A percentile compares a stretch with the other conserved stretches of the same genome.
Conservation (phyloP, 345 rosid species). For the Melaleuca quinquenervia region DNA sequence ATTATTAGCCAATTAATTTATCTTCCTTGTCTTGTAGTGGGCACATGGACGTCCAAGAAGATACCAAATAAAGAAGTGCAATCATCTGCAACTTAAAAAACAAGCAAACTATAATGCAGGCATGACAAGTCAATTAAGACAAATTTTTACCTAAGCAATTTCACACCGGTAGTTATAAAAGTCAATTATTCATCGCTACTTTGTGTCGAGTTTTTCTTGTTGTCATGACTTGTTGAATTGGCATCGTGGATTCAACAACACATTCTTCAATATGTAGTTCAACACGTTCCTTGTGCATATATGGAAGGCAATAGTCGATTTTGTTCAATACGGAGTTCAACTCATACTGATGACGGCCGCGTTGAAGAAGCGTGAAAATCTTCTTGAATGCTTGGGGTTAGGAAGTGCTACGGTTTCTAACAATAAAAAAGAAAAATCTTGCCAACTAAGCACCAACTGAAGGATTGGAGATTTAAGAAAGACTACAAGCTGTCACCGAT, state of each 20-base stretch:
- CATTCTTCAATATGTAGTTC: not conserved
- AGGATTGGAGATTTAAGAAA: too few relatives aligned
- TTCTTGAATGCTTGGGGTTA: not conserved
- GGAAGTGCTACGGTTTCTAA: not conserved
- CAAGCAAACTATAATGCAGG: too few relatives aligned
- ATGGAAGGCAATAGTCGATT: not conserved
- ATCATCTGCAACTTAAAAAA: too few relatives aligned
- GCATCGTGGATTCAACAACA: not conserved
- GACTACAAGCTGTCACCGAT: too few relatives aligned
- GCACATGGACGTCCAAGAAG: too few relatives aligned
- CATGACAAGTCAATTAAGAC: too few relatives aligned
- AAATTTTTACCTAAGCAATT: too few relatives aligned
- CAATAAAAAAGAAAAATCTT: not conserved
- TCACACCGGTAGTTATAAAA: too few relatives aligned
- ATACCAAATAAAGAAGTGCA: too few relatives aligned
- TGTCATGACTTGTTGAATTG: not conserved
- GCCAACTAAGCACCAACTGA: not conserved
- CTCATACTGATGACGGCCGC: not conserved
- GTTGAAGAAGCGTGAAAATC: not conserved
- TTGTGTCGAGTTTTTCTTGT: not conserved
- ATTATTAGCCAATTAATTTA: not conserved
- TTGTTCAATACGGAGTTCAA: not conserved
- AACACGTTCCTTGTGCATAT: not conserved
- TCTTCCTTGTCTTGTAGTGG: not conserved
- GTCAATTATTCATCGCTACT: not conserved